phyloP scores from a whole-genome alignment of 1,284 basidiomycete species.

The Mycosarcoma mackinlayi region DNA sequence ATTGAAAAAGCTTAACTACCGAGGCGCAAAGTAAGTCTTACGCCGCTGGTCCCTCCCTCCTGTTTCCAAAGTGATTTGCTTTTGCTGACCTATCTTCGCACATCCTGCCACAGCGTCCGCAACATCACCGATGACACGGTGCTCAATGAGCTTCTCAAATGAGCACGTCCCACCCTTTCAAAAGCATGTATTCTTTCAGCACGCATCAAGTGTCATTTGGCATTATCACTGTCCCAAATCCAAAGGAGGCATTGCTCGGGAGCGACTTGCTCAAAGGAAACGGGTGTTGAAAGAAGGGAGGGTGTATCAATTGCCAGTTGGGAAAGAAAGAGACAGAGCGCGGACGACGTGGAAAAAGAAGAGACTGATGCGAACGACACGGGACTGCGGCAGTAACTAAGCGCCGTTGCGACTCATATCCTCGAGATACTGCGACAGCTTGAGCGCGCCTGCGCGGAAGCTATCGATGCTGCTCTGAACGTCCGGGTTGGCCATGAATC shows the following conservation, averaged over 20 bases:
- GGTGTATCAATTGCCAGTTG: no score
- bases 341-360: slow-evolving; percentile 8
- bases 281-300: no score
- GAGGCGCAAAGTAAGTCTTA: slow-evolving; percentile 76
- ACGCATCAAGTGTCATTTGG: background rate
- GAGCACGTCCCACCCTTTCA: slow-evolving; percentile 5
- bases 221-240: background rate
- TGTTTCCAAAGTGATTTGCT: background rate
- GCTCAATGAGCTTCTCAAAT: slow-evolving; percentile 56
- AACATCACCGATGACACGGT: slow-evolving; percentile 61
- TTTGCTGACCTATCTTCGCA: slow-evolving; percentile 3
- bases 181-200: slow-evolving; percentile 19
- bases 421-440: slow-evolving; percentile 66
- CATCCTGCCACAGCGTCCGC: slow-evolving; percentile 36
- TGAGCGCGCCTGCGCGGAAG: slow-evolving; percentile 64
- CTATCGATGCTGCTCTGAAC: slow-evolving; percentile 67
- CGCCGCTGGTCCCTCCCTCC: background rate
- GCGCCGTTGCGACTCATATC: slow-evolving; percentile 66
- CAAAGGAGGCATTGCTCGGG: background rate
- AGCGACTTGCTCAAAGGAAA: no score
- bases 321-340: background rate
- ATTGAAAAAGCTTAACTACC: slow-evolving; percentile 88
- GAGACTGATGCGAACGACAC: background rate
- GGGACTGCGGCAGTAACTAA: no score
- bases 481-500: slow-evolving; percentile 67